phyloP scores from a whole-genome alignment of 495 filamentous ascomycete genomes.

The Paragyromitra xinjiangensis region DNA sequence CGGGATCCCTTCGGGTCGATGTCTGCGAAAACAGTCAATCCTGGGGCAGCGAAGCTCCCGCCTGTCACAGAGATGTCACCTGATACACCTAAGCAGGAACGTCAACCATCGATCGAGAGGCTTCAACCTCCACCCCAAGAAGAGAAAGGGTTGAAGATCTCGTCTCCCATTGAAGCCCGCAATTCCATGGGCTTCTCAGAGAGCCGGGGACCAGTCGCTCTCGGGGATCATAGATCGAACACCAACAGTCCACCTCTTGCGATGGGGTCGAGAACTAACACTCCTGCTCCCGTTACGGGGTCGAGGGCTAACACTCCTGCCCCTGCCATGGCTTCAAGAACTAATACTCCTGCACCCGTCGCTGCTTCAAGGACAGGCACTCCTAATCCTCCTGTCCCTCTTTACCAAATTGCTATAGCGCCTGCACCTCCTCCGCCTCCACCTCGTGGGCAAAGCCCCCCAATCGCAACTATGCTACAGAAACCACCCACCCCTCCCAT shows the following conservation, averaged over 20 bases:
- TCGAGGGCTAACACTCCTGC: constrained; percentile 32
- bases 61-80: constrained; percentile 83
- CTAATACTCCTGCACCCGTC: constrained; percentile 28
- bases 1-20: constrained; percentile 54
- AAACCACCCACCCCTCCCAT: constrained; percentile 53
- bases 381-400: constrained; percentile 20
- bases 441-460: constrained; percentile 57
- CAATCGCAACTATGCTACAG: constrained; percentile 60
- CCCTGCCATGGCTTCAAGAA: constrained; percentile 32
- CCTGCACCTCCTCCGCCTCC: constrained; percentile 63
- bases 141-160: constrained; percentile 51
- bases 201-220: constrained; percentile 39
- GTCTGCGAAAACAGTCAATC: constrained; percentile 76
- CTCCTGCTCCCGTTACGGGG: neutral
- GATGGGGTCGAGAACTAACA: constrained; percentile 27
- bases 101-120: constrained; percentile 35
- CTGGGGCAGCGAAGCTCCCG: constrained; percentile 77
- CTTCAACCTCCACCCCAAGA: constrained; percentile 37
- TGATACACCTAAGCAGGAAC: constrained; percentile 62
- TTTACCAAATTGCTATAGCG: constrained; percentile 34
- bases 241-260: constrained; percentile 38
- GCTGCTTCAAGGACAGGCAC: constrained; percentile 32
- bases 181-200: constrained; percentile 54
- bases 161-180: constrained; percentile 52
- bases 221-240: constrained; percentile 48